phyloP scores from a whole-genome alignment of 495 filamentous ascomycete genomes.

The Penicillium canescens region DNA sequence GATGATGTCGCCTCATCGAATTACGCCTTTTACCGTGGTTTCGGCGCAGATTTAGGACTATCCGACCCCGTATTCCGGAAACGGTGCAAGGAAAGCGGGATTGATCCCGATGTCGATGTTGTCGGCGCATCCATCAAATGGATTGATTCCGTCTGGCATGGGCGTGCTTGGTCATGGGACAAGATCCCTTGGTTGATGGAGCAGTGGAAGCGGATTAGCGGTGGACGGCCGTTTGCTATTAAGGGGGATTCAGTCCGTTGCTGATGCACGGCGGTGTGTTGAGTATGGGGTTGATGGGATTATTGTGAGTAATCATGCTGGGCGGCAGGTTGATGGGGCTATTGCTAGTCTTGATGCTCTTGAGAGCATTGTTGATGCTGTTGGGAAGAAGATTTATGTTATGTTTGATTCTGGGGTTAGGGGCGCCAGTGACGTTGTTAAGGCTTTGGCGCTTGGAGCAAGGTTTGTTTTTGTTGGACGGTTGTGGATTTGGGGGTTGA shows the following conservation, averaged over 20 bases:
- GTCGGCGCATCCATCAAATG: slow-evolving; percentile 57
- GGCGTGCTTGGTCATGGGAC: slow-evolving; percentile 59
- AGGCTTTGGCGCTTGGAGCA: slow-evolving; percentile 64
- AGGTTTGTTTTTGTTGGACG: slow-evolving; percentile 65
- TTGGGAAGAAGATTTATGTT: slow-evolving; percentile 51
- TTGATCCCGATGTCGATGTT: slow-evolving; percentile 50
- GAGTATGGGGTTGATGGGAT: slow-evolving; percentile 56
- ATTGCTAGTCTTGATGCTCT: slow-evolving; percentile 60
- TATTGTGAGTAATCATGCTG: slow-evolving; percentile 62
- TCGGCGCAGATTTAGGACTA: slow-evolving; percentile 58
- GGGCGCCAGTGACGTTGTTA: slow-evolving; percentile 57
- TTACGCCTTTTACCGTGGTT: slow-evolving; percentile 63
- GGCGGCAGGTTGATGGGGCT: slow-evolving; percentile 63
- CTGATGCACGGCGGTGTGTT: slow-evolving; percentile 54
- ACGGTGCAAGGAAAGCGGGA: slow-evolving; percentile 47
- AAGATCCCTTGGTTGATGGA: slow-evolving; percentile 55
- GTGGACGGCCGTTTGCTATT: slow-evolving; percentile 54
- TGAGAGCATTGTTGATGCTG: slow-evolving; percentile 62
- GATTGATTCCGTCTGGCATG: slow-evolving; percentile 69
- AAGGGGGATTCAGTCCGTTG: slow-evolving; percentile 59
- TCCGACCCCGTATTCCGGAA: slow-evolving; percentile 58
- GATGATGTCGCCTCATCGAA: slow-evolving; percentile 58
- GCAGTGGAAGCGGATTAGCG: slow-evolving; percentile 53
- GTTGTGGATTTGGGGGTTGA: slow-evolving; percentile 62
- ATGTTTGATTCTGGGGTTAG: slow-evolving; percentile 66